These are phyloP conservation scores for Trichosanthes truncata DNA, from an alignment of 306 rosid genomes.

Conservation along the genomic window DNA sequence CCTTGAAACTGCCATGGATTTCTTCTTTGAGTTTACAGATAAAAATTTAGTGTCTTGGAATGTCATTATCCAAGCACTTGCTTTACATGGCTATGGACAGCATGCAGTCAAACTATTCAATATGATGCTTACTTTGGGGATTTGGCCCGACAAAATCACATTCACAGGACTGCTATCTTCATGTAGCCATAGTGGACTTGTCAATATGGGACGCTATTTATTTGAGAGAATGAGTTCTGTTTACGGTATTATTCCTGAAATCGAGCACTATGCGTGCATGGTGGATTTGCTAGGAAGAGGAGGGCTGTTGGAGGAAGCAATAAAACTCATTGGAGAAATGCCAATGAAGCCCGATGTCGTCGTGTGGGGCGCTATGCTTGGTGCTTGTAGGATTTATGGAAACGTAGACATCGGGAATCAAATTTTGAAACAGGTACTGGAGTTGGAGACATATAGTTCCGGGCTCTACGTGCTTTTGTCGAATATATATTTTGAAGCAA, in stretches of 20 bases:
- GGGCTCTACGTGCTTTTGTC: conserved; percentile 60
- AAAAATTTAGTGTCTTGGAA: conserved; percentile 67
- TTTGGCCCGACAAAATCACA: conserved; percentile 57
- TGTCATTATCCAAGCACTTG: conserved; percentile 45
- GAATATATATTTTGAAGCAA: conserved; percentile 62
- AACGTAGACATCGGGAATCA: conserved; percentile 41
- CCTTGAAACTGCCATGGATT: conserved; percentile 33
- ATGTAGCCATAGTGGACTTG: conserved; percentile 58
- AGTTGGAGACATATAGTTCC: conserved; percentile 38
- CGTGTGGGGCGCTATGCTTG: conserved; percentile 66
- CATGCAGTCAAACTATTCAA: conserved; percentile 43
- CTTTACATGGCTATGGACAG: conserved; percentile 55
- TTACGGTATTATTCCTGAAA: conserved; percentile 35
- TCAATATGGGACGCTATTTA: conserved; percentile 39
- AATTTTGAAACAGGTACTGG: conserved; percentile 58
- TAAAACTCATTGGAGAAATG: conserved; percentile 42
- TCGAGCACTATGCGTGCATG: conserved; percentile 72
- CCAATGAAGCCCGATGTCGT: conserved; percentile 60
- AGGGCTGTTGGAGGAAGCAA: conserved; percentile 51
- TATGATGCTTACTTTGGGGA: conserved; percentile 36
- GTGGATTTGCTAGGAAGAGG: conserved; percentile 65
- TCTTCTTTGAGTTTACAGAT: conserved; percentile 34
- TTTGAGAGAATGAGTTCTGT: conserved; percentile 40
- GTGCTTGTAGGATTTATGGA: conserved; percentile 64
- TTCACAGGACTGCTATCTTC: conserved; percentile 72